Evolutionary conservation across 495 filamentous ascomycete species (phyloP).

Genomic region (Chlorociboria aeruginascens): DNA sequence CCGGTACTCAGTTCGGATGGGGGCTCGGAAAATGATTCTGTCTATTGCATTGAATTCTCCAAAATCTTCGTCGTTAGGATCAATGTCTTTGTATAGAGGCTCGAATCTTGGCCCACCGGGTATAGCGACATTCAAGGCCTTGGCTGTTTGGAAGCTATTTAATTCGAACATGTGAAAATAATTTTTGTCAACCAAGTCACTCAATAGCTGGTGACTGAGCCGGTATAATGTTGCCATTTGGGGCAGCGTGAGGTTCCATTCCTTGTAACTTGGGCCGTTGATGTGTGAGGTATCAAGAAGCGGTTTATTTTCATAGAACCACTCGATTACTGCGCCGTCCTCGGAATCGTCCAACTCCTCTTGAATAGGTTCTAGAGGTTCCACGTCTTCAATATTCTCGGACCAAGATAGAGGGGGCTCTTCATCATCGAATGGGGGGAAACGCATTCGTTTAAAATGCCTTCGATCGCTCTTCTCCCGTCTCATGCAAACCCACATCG

Average conservation of each 20-base stretch:
- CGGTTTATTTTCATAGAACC: slow-evolving; percentile 96
- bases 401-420: slow-evolving; percentile 96
- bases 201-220: slow-evolving; percentile 80
- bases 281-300: slow-evolving; percentile 87
- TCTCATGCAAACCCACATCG: slow-evolving; percentile 98
- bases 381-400: slow-evolving; percentile 97
- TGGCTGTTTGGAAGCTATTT: slow-evolving; percentile 90
- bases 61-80: slow-evolving; percentile 98
- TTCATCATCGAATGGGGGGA: slow-evolving; percentile 98
- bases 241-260: slow-evolving; percentile 85
- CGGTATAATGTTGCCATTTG: slow-evolving; percentile 96
- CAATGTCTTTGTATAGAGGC: slow-evolving; percentile 96
- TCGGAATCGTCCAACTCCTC: slow-evolving; percentile 98
- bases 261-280: slow-evolving; percentile 94
- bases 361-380: slow-evolving; percentile 95
- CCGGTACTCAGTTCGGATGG: slow-evolving; percentile 91
- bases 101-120: slow-evolving; percentile 96
- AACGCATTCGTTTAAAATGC: slow-evolving; percentile 98
- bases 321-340: slow-evolving; percentile 81
- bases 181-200: slow-evolving; percentile 89
- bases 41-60: slow-evolving; percentile 99
- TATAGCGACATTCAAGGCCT: slow-evolving; percentile 93
- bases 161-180: slow-evolving; percentile 98
- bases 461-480: slow-evolving; percentile 93
- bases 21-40: slow-evolving; percentile 95